Evolutionary conservation across 2,329 filamentous ascomycete genomes (phyloP).

Genomic region (Penicillium sp.): DNA sequence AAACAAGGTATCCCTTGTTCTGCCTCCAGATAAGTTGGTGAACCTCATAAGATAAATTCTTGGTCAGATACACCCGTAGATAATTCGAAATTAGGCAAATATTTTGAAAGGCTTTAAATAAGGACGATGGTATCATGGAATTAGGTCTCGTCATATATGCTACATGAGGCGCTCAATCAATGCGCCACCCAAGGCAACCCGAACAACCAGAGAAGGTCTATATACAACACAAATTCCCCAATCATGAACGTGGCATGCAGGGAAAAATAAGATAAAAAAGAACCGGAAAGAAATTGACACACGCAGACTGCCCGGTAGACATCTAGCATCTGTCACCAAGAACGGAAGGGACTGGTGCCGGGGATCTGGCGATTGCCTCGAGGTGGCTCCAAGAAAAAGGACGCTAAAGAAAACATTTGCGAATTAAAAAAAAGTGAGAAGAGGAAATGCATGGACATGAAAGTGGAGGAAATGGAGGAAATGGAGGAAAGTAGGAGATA

Average conservation of each 20-base stretch:
- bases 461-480: neutral
- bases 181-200: constrained; percentile 24
- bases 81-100: too few relatives aligned
- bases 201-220: constrained; percentile 32
- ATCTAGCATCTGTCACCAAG: constrained; percentile 18
- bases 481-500: constrained; percentile 1
- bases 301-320: constrained; percentile 12
- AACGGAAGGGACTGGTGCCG: neutral
- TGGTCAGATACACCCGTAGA: neutral
- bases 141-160: constrained; percentile 31
- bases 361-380: neutral
- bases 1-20: too few relatives aligned
- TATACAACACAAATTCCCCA: constrained; percentile 33
- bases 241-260: constrained; percentile 24
- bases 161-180: constrained; percentile 28
- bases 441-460: constrained; percentile 18
- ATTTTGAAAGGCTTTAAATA: neutral
- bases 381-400: constrained; percentile 10
- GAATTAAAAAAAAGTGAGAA: constrained; percentile 17
- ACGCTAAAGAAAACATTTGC: constrained; percentile 19
- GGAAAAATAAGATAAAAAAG: constrained; percentile 2
- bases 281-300: constrained; percentile 8
- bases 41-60: neutral
- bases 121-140: constrained; percentile 26
- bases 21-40: neutral